Evolutionary conservation across 2,329 filamentous ascomycete genomes (phyloP).

Genomic region (Colletotrichum sp.): DNA sequence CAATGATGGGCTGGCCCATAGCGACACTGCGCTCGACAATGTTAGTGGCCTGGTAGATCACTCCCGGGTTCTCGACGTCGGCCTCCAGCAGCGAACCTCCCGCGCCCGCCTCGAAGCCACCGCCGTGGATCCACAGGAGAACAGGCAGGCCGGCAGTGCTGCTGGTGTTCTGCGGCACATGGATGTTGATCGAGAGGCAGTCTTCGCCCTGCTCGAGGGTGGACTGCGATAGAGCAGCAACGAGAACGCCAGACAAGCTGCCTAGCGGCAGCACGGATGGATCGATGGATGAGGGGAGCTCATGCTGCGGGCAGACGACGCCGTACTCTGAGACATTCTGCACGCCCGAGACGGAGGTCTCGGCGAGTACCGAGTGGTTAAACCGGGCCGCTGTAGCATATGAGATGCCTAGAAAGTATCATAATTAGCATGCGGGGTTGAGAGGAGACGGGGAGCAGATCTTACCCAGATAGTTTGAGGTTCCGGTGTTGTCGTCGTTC

Average conservation of each 20-base stretch:
- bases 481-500: neutral
- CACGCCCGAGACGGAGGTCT: neutral
- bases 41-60: neutral
- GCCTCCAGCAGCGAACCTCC: neutral
- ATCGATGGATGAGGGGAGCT: neutral
- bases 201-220: neutral
- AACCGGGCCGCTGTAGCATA: neutral
- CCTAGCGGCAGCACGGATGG: neutral
- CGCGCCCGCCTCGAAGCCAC: conserved; percentile 16
- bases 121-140: conserved; percentile 1
- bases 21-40: neutral
- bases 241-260: neutral
- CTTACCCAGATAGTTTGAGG: neutral
- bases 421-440: neutral
- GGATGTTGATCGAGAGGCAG: neutral
- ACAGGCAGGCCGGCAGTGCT: neutral
- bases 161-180: neutral
- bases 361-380: neutral
- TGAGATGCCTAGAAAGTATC: neutral
- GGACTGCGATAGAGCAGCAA: neutral
- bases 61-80: neutral
- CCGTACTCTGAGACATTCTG: neutral
- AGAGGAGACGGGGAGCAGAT: neutral
- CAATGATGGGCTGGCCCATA: conserved; percentile 22
- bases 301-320: neutral